Evolutionary conservation across 371 early-diverging fungal genomes (phyloP), one percentile per base, ranked within the genome.

Genomic region (Mucor plumbeus): DNA sequence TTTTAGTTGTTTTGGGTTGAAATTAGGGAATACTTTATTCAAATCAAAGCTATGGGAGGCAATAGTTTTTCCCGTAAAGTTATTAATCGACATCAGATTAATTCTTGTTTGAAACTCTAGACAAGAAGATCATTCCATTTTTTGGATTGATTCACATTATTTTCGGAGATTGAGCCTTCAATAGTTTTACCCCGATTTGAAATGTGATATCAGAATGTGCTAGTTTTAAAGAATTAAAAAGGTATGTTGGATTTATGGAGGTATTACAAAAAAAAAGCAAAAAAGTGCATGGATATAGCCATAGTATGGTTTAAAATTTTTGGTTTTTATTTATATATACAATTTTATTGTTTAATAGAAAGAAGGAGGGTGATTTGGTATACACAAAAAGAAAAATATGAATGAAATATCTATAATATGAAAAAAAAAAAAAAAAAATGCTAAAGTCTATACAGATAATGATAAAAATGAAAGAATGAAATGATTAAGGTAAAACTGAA

Each of bases 281-380:
- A 3, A 26, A 26, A 26, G 3, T 26, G 3, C 26, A 26, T 26
- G 26, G 1, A 26, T 26, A 26, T 3, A 26, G 1, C 1, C 26
- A 26, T 26, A 26, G 26, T 26, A 26, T 26, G 3, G 3, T 26
- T 26, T 26, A 26, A 26, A 1, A 26, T 26, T 26, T 26, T 26
- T 26, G 3, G 26, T 26, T 26, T 26, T 44, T 0, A 44, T 44
- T 44, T 43, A 48, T 50, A 50, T 50, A 50, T 7, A 78, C 74
- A n/a, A 33, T 48, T 48, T 67, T 67, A 40, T 60, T 66, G 36
- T 66, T 26, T 19, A 26, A 53, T 26, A 44, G 17, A 36, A 57
- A 21, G 43, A 35, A 55, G 21, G 17, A n/a, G 35, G 38, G 38
- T 9, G 38, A 11, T 38, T 38, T 50, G 33, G 58, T 59, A 60